Conservation (phyloP, 1,139 yeast species). For the Pichia sp. region DNA sequence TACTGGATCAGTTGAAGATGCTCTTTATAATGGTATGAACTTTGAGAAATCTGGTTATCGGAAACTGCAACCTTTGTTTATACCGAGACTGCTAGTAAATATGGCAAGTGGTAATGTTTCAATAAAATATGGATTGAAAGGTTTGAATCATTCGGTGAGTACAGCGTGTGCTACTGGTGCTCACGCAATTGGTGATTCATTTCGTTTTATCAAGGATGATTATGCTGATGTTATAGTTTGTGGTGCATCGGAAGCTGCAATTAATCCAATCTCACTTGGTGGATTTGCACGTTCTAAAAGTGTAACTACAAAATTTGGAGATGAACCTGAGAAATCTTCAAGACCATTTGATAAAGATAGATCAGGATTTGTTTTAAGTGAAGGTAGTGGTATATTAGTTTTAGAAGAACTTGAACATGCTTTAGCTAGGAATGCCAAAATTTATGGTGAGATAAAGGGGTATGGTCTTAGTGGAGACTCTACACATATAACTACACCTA, state of each 20-base stretch:
- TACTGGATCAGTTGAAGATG: slow-evolving; percentile 80
- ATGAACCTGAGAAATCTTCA: slow-evolving; percentile 58
- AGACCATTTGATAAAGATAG: slow-evolving; percentile 80
- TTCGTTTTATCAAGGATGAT: slow-evolving; percentile 67
- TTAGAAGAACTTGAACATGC: slow-evolving; percentile 80
- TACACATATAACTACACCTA: slow-evolving; percentile 87
- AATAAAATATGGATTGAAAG: slow-evolving; percentile 64
- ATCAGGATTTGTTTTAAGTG: slow-evolving; percentile 87
- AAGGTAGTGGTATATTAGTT: slow-evolving; percentile 80
- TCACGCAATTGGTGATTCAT: slow-evolving; percentile 91
- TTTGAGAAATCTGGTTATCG: slow-evolving; percentile 53
- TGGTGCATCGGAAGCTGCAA: slow-evolving; percentile 85
- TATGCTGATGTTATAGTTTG: slow-evolving; percentile 85
- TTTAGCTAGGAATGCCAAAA: slow-evolving; percentile 47
- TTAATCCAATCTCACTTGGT: slow-evolving; percentile 81
- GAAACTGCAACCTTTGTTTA: slow-evolving; percentile 75
- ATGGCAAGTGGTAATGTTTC: slow-evolving; percentile 96
- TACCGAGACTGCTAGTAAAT: slow-evolving; percentile 76
- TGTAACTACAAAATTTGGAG: slow-evolving; percentile 57
- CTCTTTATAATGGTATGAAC: slow-evolving; percentile 49
- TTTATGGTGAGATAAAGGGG: slow-evolving; percentile 78
- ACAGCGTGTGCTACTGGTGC: slow-evolving; percentile 98
- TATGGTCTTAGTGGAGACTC: slow-evolving; percentile 93
- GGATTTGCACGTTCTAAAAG: slow-evolving; percentile 92
- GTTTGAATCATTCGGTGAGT: slow-evolving; percentile 83